These are phyloP conservation scores for Otatea glauca DNA, from an alignment of 176 grass and related monocot genomes.

Conservation along the genomic window DNA sequence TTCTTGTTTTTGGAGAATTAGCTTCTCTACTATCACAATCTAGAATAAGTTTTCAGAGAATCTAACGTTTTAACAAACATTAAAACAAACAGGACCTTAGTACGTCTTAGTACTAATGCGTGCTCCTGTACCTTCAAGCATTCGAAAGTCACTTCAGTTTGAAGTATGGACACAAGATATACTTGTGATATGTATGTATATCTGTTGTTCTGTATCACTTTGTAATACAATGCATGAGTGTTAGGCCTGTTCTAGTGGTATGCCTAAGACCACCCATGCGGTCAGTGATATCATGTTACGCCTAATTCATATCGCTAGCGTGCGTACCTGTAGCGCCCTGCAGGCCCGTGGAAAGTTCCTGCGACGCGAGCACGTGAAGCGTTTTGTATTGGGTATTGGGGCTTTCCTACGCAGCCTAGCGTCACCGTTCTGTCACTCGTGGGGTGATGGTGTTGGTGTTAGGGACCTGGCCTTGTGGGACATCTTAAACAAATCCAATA, in stretches of 20 bases:
- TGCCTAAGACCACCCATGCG: not conserved
- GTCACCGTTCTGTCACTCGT: constrained; percentile 40
- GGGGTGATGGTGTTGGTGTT: not conserved
- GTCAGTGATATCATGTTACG: not conserved
- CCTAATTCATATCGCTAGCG: not conserved
- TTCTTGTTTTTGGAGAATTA: too few relatives aligned
- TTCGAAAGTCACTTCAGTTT: not conserved
- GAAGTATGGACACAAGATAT: not conserved
- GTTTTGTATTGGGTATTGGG: not conserved
- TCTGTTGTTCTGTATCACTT: not conserved
- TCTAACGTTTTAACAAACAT: too few relatives aligned
- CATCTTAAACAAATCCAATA: constrained; percentile 7
- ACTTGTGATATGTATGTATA: not conserved
- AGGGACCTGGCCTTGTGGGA: not conserved
- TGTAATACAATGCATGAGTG: too few relatives aligned
- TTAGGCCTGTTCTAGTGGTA: not conserved
- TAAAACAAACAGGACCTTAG: too few relatives aligned
- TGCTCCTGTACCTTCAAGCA: not conserved
- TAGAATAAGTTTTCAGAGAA: too few relatives aligned
- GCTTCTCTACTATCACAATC: too few relatives aligned
- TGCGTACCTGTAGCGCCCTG: not conserved
- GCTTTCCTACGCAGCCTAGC: constrained; percentile 32
- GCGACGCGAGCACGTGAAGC: constrained; percentile 35
- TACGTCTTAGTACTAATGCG: not conserved
- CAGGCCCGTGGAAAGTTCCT: not conserved